phyloP scores from a whole-genome alignment of 257 asterid genomes.

The Ehretia macrophylla region DNA sequence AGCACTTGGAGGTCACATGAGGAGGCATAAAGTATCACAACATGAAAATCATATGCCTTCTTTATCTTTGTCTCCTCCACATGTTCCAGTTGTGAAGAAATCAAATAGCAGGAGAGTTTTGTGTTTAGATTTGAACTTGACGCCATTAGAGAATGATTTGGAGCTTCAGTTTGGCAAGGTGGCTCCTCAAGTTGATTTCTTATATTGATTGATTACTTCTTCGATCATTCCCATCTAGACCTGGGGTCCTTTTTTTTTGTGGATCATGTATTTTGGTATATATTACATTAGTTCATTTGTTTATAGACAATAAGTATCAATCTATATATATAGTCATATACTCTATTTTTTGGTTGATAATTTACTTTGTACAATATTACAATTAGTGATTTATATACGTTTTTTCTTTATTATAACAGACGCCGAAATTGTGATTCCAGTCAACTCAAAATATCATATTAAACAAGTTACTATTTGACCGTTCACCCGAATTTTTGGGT shows the following conservation, averaged over 20 bases:
- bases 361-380: background rate
- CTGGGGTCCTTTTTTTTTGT: too few relatives aligned
- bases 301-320: background rate
- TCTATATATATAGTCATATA: background rate
- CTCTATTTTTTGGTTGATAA: background rate
- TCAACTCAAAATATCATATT: too few relatives aligned
- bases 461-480: too few relatives aligned
- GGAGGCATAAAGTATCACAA: conserved; percentile 43
- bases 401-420: too few relatives aligned
- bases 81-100: conserved; percentile 39
- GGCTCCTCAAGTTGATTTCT: conserved; percentile 16
- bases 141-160: conserved; percentile 44
- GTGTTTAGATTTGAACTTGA: conserved; percentile 58
- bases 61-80: conserved; percentile 25
- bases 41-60: conserved; percentile 11
- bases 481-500: too few relatives aligned
- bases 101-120: conserved; percentile 37
- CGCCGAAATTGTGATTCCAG: too few relatives aligned
- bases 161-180: conserved; percentile 30
- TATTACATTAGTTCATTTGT: conserved; percentile 1
- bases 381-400: background rate
- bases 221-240: background rate
- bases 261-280: background rate
- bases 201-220: background rate
- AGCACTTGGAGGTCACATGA: conserved; percentile 70